Conservation (phyloP, 768 basidiomycete species). For the Leccinum olivaceopallidum region DNA sequence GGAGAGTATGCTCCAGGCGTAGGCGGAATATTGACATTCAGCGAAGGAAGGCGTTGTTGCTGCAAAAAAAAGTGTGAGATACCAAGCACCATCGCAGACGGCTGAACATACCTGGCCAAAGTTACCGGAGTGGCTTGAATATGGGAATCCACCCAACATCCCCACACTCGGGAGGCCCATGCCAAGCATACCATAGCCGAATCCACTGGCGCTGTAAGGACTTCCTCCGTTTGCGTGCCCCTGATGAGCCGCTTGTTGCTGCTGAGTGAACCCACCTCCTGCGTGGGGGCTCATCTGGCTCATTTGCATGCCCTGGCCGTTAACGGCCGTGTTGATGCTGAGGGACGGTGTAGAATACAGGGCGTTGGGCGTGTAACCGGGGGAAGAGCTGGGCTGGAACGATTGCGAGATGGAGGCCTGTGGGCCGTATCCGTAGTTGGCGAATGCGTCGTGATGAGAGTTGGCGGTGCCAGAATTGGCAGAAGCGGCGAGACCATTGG, state of each 20-base stretch:
- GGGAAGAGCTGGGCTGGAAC: conserved; percentile 46
- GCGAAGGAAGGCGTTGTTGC: conserved; percentile 55
- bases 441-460: conserved; percentile 67
- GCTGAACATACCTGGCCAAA: conserved; percentile 57
- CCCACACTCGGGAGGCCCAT: conserved; percentile 79
- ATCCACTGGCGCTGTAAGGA: conserved; percentile 51
- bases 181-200: conserved; percentile 74
- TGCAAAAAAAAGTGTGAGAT: conserved; percentile 40
- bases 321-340: conserved; percentile 58
- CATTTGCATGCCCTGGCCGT: conserved; percentile 47
- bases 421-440: conserved; percentile 86
- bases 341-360: conserved; percentile 76
- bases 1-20: conserved; percentile 78
- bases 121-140: conserved; percentile 67
- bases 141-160: conserved; percentile 72
- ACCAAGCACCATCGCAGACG: neutral
- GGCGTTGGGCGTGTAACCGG: conserved; percentile 53
- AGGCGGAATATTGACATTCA: conserved; percentile 66
- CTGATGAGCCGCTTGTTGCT: conserved; percentile 31
- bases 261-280: conserved; percentile 53
- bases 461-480: conserved; percentile 38
- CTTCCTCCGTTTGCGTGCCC: conserved; percentile 47
- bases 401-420: conserved; percentile 64
- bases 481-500: conserved; percentile 37
- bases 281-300: conserved; percentile 70